Evolutionary conservation across 2,329 filamentous ascomycete species (phyloP).

Genomic region (Pseudogymnoascus sp.): DNA sequence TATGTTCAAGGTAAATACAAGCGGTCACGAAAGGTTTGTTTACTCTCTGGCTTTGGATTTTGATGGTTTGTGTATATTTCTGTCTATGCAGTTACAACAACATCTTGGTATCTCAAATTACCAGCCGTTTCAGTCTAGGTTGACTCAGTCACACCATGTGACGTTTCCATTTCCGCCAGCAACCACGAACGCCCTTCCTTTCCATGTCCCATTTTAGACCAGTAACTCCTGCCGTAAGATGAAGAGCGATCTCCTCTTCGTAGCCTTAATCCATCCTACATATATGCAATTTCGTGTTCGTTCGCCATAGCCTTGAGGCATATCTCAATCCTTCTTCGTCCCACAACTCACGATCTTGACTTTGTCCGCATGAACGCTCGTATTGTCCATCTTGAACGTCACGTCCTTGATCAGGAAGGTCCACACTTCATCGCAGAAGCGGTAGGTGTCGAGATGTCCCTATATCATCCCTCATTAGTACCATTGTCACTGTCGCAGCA

Average conservation of each 20-base stretch:
- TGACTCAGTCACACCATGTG: not conserved
- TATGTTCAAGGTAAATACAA: not conserved
- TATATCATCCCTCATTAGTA: constrained; percentile 34
- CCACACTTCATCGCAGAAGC: constrained; percentile 99
- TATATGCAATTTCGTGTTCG: not conserved
- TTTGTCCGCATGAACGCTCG: constrained; percentile 72
- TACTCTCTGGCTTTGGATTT: not conserved
- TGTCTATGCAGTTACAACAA: not conserved
- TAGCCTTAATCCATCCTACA: not conserved
- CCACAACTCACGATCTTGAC: constrained; percentile 99
- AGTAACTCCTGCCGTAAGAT: not conserved
- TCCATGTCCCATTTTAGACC: not conserved
- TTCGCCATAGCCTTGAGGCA: not conserved
- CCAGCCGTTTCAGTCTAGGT: not conserved
- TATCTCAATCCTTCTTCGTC: constrained; percentile 30
- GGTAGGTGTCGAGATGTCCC: constrained; percentile 96
- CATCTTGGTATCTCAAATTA: not conserved
- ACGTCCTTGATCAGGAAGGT: constrained; percentile 98
- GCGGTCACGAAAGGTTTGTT: not conserved
- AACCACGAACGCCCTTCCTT: not conserved
- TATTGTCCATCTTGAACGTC: constrained; percentile 90
- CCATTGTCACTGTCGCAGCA: not conserved
- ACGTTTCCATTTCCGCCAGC: not conserved
- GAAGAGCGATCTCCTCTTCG: not conserved
- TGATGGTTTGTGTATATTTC: not conserved